phyloP scores from a whole-genome alignment of 768 basidiomycete genomes.

The Amanita fuliginea region DNA sequence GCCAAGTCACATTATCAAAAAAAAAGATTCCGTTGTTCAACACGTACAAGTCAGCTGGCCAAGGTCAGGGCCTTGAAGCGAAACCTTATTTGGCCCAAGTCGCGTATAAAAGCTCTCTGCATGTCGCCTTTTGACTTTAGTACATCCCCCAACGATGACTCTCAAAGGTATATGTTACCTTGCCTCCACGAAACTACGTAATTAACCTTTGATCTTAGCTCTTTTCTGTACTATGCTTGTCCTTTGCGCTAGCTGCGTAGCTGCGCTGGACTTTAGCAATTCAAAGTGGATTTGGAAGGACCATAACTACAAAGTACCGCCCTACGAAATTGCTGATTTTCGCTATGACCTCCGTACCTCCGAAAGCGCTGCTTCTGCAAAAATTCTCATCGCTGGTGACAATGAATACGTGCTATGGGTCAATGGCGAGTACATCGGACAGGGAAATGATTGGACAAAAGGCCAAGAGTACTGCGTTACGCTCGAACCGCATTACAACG shows the following conservation, averaged over 20 bases:
- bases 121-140: no score
- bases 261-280: neutral
- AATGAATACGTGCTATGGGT: slow-evolving; percentile 21
- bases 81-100: no score
- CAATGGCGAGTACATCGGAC: slow-evolving; percentile 18
- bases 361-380: slow-evolving; percentile 17
- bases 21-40: no score
- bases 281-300: slow-evolving; percentile 23
- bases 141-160: neutral
- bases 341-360: slow-evolving; percentile 15
- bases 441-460: slow-evolving; percentile 8
- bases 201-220: neutral
- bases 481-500: slow-evolving; percentile 17
- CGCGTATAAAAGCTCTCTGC: no score
- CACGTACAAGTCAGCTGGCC: no score
- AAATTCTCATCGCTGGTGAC: slow-evolving; percentile 20
- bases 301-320: slow-evolving; percentile 8
- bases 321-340: slow-evolving; percentile 18
- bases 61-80: no score
- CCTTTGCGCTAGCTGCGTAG: neutral
- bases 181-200: no score
- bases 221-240: neutral
- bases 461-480: slow-evolving; percentile 19
- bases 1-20: no score
- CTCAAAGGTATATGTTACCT: neutral